Evolutionary conservation across 192 early-diverging fungal genomes (phyloP).

Genomic region (Linnemannia exigua): DNA sequence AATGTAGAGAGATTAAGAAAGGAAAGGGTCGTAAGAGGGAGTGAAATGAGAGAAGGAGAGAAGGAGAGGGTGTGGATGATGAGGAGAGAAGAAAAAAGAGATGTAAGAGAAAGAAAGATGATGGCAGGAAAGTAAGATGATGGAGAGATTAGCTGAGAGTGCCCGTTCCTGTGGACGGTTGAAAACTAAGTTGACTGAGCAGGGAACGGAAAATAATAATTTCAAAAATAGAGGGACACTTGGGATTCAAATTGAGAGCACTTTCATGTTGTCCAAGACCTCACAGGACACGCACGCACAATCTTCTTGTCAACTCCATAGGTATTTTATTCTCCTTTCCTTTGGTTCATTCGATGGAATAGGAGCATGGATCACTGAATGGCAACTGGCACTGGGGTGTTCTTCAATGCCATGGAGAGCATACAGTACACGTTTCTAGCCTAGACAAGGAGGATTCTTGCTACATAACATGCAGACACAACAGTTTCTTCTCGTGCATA

Average conservation of each 20-base stretch:
- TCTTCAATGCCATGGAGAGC: no score
- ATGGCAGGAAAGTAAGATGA: not conserved
- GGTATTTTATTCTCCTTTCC: no score
- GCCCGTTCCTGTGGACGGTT: not conserved
- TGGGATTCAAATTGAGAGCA: not conserved
- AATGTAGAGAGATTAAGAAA: not conserved
- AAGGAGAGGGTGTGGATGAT: slow-evolving; percentile 18
- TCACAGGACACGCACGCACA: no score
- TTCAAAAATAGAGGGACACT: not conserved
- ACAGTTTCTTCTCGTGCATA: not conserved
- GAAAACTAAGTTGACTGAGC: not conserved
- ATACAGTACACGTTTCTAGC: no score
- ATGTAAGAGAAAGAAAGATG: not conserved
- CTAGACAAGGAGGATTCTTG: no score
- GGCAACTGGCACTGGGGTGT: no score
- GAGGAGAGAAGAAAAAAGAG: slow-evolving; percentile 19
- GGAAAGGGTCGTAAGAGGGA: not conserved
- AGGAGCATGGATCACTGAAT: no score
- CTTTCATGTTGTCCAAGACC: no score
- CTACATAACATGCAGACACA: no score
- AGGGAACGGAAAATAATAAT: slow-evolving; percentile 1
- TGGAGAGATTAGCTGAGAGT: not conserved
- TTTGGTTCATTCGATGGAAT: no score
- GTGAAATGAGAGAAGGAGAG: slow-evolving; percentile 9
- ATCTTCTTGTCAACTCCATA: no score